Percentiles rank a stretch among this genome's conserved stretches.
Conservation (phyloP, 2,329 filamentous ascomycete genomes). For the Fusarium acutatum region DNA sequence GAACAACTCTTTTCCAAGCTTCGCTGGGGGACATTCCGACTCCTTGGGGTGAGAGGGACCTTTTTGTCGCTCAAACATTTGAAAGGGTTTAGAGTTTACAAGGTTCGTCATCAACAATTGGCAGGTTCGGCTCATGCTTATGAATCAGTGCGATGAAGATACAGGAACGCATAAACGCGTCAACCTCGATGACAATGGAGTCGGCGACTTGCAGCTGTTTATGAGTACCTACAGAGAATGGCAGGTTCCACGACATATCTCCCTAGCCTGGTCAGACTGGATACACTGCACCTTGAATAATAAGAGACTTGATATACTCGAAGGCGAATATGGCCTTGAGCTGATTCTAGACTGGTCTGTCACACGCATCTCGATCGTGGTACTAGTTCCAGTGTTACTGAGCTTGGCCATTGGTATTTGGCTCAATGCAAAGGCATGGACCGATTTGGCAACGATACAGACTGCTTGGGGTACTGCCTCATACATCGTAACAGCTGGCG, state of each 20-base stretch:
- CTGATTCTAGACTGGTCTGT: not conserved
- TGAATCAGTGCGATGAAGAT: accelerated
- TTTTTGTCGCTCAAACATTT: not conserved
- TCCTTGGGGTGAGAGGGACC: not conserved
- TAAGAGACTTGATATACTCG: accelerated
- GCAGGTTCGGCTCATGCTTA: too few relatives aligned
- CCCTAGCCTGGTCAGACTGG: not conserved
- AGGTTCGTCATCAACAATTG: too few relatives aligned
- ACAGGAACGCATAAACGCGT: not conserved
- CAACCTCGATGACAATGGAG: accelerated
- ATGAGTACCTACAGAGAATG: not conserved
- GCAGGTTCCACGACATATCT: not conserved
- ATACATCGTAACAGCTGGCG: not conserved
- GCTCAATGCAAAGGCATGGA: not conserved
- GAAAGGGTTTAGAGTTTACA: not conserved
- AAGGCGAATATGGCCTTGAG: not conserved
- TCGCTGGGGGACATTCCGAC: too few relatives aligned
- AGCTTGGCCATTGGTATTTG: not conserved
- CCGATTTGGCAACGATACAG: not conserved
- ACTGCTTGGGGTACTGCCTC: not conserved
- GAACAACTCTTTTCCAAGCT: too few relatives aligned
- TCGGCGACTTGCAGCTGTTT: not conserved
- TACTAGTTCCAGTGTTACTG: not conserved
- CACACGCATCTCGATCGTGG: not conserved
- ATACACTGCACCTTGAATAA: not conserved